Conservation (phyloP, 164 flowering plant species). For the Liquidambar formosana region DNA sequence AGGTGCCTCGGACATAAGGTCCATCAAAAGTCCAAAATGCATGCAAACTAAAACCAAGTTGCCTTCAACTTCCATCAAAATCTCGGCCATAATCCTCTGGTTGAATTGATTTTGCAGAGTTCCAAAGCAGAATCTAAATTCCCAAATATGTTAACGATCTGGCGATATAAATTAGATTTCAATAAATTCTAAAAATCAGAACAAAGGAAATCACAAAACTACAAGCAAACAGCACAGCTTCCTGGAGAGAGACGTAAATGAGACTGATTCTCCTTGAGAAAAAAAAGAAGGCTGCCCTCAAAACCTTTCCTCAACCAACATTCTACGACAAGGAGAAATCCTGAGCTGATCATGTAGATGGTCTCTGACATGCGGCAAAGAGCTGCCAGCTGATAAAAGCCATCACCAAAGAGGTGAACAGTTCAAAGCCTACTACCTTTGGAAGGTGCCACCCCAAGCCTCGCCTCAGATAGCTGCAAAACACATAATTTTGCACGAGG, state of each 20-base stretch:
- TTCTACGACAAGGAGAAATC: background rate
- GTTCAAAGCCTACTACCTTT: slow-evolving; percentile 82
- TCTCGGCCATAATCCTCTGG: too few species aligned
- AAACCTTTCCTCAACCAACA: background rate
- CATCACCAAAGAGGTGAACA: slow-evolving; percentile 75
- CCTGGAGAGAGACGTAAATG: background rate
- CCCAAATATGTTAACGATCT: too few species aligned
- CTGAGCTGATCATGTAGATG: slow-evolving; percentile 43
- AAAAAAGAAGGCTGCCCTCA: background rate
- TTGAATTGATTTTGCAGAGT: too few species aligned
- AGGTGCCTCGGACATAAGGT: too few species aligned
- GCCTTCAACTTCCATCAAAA: too few species aligned
- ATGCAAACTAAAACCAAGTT: too few species aligned
- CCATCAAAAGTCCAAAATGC: too few species aligned
- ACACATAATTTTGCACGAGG: background rate
- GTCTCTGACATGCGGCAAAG: slow-evolving; percentile 86
- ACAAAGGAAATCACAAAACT: background rate
- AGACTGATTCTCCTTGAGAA: background rate
- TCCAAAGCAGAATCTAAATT: too few species aligned
- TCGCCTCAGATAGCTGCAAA: slow-evolving; percentile 80
- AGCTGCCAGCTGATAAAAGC: slow-evolving; percentile 93
- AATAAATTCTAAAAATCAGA: background rate
- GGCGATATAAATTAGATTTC: too few species aligned
- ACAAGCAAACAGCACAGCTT: background rate
- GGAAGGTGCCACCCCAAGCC: slow-evolving; percentile 91